Base-by-base conservation (phyloP, 371 early-diverging fungal species). In the Syncephalastrum sp. region DNA sequence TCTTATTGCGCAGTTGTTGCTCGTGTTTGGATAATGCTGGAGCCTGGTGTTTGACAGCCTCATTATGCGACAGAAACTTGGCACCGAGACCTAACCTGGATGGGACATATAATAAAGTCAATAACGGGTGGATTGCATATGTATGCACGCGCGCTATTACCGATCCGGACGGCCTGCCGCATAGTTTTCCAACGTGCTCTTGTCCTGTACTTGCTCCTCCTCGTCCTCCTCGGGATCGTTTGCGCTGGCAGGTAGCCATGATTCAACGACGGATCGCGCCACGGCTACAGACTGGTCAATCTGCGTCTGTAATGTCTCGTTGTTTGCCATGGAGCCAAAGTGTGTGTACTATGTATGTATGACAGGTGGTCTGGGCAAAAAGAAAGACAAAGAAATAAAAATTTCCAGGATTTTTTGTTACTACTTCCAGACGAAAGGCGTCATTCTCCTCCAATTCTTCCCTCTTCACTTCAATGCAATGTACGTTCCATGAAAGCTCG, bases 31-130 rank as follows among this genome's bases (percentile, higher is more conserved):
- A 70, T 7, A 63, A 49, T 0, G 68, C 57, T 5, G 52, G 48
- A 44, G 21, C 67, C 65, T 16, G 77, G 59, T 25, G 78, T 67
- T 79, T 68, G 69, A 74, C 81, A 4, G 81, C 81, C 33, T 84
- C 82, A 46, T 66, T 70, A 58, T 84, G 84, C 5, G 82, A 82
- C 17, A 84, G 61, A 49, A 63, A 84, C 49, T 82, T 84, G 29
- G 84, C 84, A 4, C 84, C 84, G 3, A 84, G 60, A 1, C 84
- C 84, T 43, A 84, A 64, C 54, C 84, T 84, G 64, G 4, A 15
- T 0, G 17, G 10, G 10, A 42, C 21, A 49, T 4, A 52, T 4
- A 19, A 52, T 4, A 19, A 43, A 38, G 4, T 55, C 3, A 53
- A 44, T 42, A 1, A 45, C 15, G 10, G n/a, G n/a, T n/a, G n/a